These are phyloP conservation scores for Monosporozyma solicola DNA, from an alignment of 805 yeast species.

Conservation along the genomic window DNA sequence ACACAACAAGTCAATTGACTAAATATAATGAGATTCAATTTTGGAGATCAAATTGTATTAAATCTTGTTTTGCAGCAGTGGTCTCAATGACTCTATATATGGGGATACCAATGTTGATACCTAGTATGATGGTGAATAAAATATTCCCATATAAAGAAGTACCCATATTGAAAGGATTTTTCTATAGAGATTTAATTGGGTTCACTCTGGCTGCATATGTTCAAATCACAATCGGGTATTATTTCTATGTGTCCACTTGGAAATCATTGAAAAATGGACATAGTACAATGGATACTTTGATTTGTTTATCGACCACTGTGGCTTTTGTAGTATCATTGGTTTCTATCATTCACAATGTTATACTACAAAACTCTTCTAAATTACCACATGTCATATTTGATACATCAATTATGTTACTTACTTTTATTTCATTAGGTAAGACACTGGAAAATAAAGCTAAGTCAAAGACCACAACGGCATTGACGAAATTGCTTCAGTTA, in stretches of 20 bases:
- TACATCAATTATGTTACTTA: slow-evolving; percentile 74
- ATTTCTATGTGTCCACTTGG: slow-evolving; percentile 57
- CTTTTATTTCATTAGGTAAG: slow-evolving; percentile 83
- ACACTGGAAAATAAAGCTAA: slow-evolving; percentile 87
- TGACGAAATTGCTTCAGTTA: slow-evolving; percentile 69
- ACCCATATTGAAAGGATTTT: slow-evolving; percentile 16
- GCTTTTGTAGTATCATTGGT: slow-evolving; percentile 68
- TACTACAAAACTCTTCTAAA: slow-evolving; percentile 20
- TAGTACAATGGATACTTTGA: slow-evolving; percentile 87
- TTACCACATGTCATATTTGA: slow-evolving; percentile 75
- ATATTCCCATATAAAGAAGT: slow-evolving; percentile 26
- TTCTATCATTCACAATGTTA: slow-evolving; percentile 44
- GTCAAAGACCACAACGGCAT: slow-evolving; percentile 85
- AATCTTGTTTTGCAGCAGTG: slow-evolving; percentile 46
- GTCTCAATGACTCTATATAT: slow-evolving; percentile 50
- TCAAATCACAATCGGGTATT: slow-evolving; percentile 53
- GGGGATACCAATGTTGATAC: slow-evolving; percentile 36
- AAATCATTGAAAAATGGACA: slow-evolving; percentile 60
- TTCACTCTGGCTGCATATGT: slow-evolving; percentile 54
- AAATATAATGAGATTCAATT: slow-evolving; percentile 61
- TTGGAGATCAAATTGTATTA: slow-evolving; percentile 55
- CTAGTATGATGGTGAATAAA: slow-evolving; percentile 23
- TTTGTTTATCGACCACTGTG: slow-evolving; percentile 70
- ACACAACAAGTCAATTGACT: slow-evolving; percentile 21
- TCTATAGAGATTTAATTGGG: slow-evolving; percentile 44